phyloP scores from a whole-genome alignment of 345 rosid genomes.

The Gossypium arboreum region DNA sequence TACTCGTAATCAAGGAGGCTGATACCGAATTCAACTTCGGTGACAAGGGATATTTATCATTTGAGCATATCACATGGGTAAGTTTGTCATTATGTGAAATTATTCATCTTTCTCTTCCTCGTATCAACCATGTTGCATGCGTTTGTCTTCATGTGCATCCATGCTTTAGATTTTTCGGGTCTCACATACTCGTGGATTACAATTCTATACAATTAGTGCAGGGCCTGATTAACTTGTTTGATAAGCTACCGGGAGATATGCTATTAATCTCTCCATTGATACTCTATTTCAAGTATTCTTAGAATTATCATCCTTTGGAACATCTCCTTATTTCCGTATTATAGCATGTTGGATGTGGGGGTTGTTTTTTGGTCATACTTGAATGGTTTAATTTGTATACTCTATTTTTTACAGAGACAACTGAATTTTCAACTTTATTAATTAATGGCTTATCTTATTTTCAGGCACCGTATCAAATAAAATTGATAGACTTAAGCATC shows the following conservation, averaged over 20 bases:
- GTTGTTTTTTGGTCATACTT: not conserved
- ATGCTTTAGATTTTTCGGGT: not conserved
- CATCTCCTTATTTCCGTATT: not conserved
- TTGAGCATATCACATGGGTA: constrained; percentile 99
- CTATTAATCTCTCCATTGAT: not conserved
- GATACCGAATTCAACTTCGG: constrained; percentile 82
- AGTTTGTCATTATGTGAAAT: constrained; percentile 12
- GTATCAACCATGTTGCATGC: not conserved
- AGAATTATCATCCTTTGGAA: not conserved
- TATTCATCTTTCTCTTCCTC: not conserved
- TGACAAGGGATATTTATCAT: constrained; percentile 78
- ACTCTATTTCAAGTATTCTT: not conserved
- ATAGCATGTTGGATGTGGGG: not conserved
- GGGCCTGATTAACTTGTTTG: not conserved
- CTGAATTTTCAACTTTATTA: not conserved
- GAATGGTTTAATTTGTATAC: not conserved
- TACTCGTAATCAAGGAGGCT: constrained; percentile 68
- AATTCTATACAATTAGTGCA: not conserved
- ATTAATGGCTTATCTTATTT: not conserved
- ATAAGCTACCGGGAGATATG: not conserved
- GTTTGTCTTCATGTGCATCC: no score
- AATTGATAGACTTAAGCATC: constrained; percentile 57
- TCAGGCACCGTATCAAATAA: constrained; percentile 88
- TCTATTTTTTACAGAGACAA: not conserved
- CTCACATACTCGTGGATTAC: not conserved